Conservation (phyloP, 2,329 filamentous ascomycete genomes). For the Ceratocystiopsis brevicomis region DNA sequence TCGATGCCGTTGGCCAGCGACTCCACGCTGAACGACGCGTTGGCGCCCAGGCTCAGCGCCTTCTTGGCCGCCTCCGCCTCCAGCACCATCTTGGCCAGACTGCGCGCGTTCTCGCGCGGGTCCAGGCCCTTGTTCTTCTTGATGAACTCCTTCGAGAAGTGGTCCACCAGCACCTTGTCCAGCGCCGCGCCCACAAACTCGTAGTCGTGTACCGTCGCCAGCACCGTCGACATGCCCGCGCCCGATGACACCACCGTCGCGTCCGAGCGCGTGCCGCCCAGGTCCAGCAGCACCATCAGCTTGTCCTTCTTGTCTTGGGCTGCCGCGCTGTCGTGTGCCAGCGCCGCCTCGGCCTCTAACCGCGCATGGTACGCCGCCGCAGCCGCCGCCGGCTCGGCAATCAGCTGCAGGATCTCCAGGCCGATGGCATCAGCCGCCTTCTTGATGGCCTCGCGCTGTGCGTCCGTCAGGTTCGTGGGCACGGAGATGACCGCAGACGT, state of each 20-base stretch:
- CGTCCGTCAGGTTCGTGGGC: slow-evolving; percentile 80
- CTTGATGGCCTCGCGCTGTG: slow-evolving; percentile 64
- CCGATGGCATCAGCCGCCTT: slow-evolving; percentile 63
- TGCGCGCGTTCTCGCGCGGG: slow-evolving; percentile 61
- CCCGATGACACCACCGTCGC: slow-evolving; percentile 78
- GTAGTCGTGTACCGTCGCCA: slow-evolving; percentile 89
- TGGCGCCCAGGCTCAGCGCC: slow-evolving; percentile 69
- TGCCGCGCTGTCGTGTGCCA: slow-evolving; percentile 70
- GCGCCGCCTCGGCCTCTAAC: slow-evolving; percentile 56
- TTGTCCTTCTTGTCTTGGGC: slow-evolving; percentile 65
- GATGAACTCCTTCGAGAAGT: slow-evolving; percentile 96
- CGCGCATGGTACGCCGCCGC: slow-evolving; percentile 82
- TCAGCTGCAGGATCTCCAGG: slow-evolving; percentile 79
- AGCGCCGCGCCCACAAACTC: slow-evolving; percentile 73
- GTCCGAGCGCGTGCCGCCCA: slow-evolving; percentile 85
- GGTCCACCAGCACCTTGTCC: slow-evolving; percentile 80
- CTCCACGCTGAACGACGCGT: slow-evolving; percentile 85
- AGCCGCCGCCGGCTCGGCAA: slow-evolving; percentile 77
- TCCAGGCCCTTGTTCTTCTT: slow-evolving; percentile 82
- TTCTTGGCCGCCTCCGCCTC: slow-evolving; percentile 88
- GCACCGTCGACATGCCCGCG: slow-evolving; percentile 87
- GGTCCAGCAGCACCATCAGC: slow-evolving; percentile 74
- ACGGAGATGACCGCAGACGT: slow-evolving; percentile 90
- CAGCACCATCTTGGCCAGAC: slow-evolving; percentile 77
- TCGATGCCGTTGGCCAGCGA: slow-evolving; percentile 76